Conservation (phyloP, 2,329 filamentous ascomycete species). For the Teratosphaeria epicoccoides region DNA sequence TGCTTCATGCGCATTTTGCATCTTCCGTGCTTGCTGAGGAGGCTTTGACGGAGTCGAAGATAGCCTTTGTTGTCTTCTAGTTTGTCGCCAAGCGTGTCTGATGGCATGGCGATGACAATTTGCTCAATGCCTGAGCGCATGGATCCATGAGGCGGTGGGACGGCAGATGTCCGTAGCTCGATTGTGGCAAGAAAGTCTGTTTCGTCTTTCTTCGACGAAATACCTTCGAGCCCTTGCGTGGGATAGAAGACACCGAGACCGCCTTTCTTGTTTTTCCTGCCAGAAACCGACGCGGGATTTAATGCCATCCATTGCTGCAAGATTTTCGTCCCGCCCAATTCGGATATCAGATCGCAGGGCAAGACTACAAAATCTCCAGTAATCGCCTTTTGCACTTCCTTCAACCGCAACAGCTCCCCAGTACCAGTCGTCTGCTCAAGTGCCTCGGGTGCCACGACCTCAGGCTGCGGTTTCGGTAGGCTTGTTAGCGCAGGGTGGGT, state of each 20-base stretch:
- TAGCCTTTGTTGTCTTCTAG: constrained; percentile 65
- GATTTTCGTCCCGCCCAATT: constrained; percentile 70
- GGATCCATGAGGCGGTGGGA: constrained; percentile 52
- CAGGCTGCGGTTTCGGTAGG: constrained; percentile 61
- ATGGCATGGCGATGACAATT: constrained; percentile 76
- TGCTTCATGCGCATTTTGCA: constrained; percentile 74
- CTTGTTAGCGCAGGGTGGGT: constrained; percentile 69
- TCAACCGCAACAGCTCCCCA: constrained; percentile 73
- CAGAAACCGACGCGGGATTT: constrained; percentile 18
- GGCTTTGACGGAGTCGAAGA: constrained; percentile 62
- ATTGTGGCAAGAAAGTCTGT: constrained; percentile 82
- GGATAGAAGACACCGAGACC: constrained; percentile 48
- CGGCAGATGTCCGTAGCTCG: constrained; percentile 49
- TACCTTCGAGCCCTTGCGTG: constrained; percentile 71
- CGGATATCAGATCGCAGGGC: constrained; percentile 88
- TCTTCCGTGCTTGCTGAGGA: constrained; percentile 63
- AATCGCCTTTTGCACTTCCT: constrained; percentile 68
- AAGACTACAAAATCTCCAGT: constrained; percentile 80
- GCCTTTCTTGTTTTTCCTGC: constrained; percentile 45
- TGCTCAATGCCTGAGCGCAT: constrained; percentile 61
- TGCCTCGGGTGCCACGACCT: constrained; percentile 63
- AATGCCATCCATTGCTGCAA: constrained; percentile 88
- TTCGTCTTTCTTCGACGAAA: constrained; percentile 74
- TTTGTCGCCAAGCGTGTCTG: constrained; percentile 76
- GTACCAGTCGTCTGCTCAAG: constrained; percentile 80